Conservation (phyloP, 2,329 filamentous ascomycete genomes). For the Emydomyces testavorans region DNA sequence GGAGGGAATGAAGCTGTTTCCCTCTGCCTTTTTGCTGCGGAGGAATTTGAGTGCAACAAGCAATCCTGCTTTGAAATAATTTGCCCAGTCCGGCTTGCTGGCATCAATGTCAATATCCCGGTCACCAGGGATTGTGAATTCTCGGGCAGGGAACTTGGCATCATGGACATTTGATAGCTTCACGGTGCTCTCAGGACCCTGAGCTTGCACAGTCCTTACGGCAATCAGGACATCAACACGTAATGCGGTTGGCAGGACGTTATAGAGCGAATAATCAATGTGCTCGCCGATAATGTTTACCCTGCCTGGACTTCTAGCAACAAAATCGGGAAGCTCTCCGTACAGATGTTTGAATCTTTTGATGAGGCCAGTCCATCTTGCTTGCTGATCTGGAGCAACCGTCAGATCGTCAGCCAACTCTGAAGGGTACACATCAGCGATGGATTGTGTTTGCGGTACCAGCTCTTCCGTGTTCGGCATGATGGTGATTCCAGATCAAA, state of each 20-base stretch:
- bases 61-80: conserved; percentile 94
- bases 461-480: conserved; percentile 32
- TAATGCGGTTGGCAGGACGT: conserved; percentile 90
- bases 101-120: conserved; percentile 69
- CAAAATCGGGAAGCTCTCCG: conserved; percentile 60
- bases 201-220: conserved; percentile 44
- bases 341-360: conserved; percentile 59
- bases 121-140: conserved; percentile 58
- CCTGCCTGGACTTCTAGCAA: conserved; percentile 80
- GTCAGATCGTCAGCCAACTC: conserved; percentile 64
- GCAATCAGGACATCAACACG: conserved; percentile 83
- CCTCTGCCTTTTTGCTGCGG: conserved; percentile 51
- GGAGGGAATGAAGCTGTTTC: conserved; percentile 51
- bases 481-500: conserved; percentile 20
- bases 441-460: conserved; percentile 63
- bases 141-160: conserved; percentile 60
- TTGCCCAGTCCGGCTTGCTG: conserved; percentile 82
- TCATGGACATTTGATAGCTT: conserved; percentile 69
- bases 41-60: conserved; percentile 70
- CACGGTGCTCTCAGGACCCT: conserved; percentile 48
- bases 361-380: conserved; percentile 65
- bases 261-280: conserved; percentile 96
- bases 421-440: conserved; percentile 72
- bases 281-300: conserved; percentile 99
- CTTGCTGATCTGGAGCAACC: conserved; percentile 54